Evolutionary conservation across 805 yeast genomes (phyloP).

Genomic region (Blastobotrys robertii): DNA sequence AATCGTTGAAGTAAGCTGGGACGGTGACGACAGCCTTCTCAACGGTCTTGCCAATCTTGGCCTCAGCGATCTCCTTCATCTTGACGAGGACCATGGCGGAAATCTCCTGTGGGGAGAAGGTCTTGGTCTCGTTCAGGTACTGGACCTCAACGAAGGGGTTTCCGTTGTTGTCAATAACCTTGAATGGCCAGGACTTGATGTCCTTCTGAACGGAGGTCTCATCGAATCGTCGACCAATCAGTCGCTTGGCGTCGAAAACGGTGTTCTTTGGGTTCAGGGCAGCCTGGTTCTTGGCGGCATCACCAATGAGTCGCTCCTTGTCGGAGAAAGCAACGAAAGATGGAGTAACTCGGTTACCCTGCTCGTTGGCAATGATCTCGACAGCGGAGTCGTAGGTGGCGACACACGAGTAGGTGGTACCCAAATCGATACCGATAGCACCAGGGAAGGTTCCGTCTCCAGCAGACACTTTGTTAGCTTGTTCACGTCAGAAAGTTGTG

Average conservation of each 20-base stretch:
- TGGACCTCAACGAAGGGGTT: constrained; percentile 78
- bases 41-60: constrained; percentile 68
- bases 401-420: constrained; percentile 94
- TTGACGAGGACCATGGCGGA: constrained; percentile 86
- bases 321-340: constrained; percentile 93
- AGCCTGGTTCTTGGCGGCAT: constrained; percentile 96
- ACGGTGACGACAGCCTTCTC: constrained; percentile 81
- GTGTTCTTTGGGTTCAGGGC: constrained; percentile 89
- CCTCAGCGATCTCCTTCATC: constrained; percentile 83
- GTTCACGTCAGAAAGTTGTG: no score
- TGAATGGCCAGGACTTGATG: constrained; percentile 90
- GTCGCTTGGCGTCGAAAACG: constrained; percentile 79
- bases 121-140: constrained; percentile 75
- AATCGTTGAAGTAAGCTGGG: constrained; percentile 82
- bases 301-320: constrained; percentile 89
- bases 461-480: constrained; percentile 22
- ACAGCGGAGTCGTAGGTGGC: constrained; percentile 92
- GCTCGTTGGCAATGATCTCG: constrained; percentile 94
- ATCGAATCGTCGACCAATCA: constrained; percentile 83
- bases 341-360: constrained; percentile 97
- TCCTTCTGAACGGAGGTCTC: constrained; percentile 82
- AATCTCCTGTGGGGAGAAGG: constrained; percentile 89
- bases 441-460: constrained; percentile 98
- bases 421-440: constrained; percentile 98
- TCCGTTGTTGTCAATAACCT: constrained; percentile 59